phyloP scores from a whole-genome alignment of 257 asterid species.

The Petrea volubilis region DNA sequence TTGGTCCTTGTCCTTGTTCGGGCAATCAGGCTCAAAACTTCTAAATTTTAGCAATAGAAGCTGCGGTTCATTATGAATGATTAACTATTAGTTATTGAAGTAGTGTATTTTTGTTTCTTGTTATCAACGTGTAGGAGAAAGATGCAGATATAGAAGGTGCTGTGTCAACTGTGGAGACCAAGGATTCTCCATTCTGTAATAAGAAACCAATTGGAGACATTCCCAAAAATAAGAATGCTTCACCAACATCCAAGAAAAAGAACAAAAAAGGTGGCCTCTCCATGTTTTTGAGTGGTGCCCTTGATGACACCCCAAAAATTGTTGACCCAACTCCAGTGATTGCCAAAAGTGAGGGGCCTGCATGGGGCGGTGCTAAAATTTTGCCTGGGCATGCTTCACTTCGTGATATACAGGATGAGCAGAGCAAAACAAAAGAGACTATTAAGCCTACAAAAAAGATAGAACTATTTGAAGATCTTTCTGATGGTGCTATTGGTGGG shows the following conservation, averaged over 20 bases:
- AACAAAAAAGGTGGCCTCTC: slow-evolving; percentile 92
- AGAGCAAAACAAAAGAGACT: slow-evolving; percentile 59
- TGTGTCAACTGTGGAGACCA: slow-evolving; percentile 27
- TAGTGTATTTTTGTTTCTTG: not conserved
- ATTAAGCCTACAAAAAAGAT: slow-evolving; percentile 41
- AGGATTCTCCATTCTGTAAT: slow-evolving; percentile 28
- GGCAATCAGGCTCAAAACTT: not conserved
- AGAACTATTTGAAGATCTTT: slow-evolving; percentile 39
- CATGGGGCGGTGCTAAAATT: slow-evolving; percentile 93
- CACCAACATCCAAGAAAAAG: slow-evolving; percentile 72
- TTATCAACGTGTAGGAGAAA: slow-evolving; percentile 42
- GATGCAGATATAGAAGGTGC: slow-evolving; percentile 36
- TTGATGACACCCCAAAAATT: slow-evolving; percentile 68
- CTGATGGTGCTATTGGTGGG: slow-evolving; percentile 42
- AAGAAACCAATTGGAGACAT: slow-evolving; percentile 40
- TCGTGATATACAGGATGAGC: slow-evolving; percentile 86
- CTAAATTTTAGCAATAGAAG: not conserved
- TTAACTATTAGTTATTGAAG: not conserved
- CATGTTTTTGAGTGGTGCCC: slow-evolving; percentile 93
- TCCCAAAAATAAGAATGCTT: slow-evolving; percentile 26
- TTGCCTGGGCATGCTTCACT: slow-evolving; percentile 62
- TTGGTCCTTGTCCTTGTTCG: not conserved
- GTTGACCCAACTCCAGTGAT: slow-evolving; percentile 48
- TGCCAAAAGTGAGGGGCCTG: slow-evolving; percentile 80
- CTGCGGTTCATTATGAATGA: not conserved